Evolutionary conservation across 441 rosid species (phyloP), one percentile per base, ranked within the genome.

Genomic region (Arabidopsis lyrata): DNA sequence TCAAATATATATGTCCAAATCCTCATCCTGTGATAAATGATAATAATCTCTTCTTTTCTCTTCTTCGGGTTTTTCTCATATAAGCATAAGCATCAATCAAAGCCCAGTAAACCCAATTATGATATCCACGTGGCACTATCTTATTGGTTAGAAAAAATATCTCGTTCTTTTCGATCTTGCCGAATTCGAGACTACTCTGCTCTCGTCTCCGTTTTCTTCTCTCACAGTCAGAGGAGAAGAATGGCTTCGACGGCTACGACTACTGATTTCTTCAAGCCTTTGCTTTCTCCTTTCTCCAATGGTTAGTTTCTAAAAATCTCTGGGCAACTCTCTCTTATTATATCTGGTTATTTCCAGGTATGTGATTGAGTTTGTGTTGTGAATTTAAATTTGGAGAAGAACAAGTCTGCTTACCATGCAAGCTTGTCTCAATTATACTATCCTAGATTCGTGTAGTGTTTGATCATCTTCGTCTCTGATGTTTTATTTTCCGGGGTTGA

Each of bases 171-270:
- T 53, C 24, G 14, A 27, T 57, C 66, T 57, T 3, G 12, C 50
- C 53, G 10, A 61, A 38, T 4, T 47, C 57, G 41, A 18, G n/a
- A 8, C 2, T 7, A 6, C 22, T 32, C 53, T 27, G 7, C 42
- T 57, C 29, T 48, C 34, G 0, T 44, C 65, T 53, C 57, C 5
- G 8, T n/a, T 66, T 48, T 52, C 15, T 14, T 8, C 13, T 2
- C 16, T 39, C 16, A 5, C 10, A 6, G 56, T 39, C 16, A 5
- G 7, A 6, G 56, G 73, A 48, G 38, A 54, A 54, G 5, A 55
- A 86, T 83, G 93, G 87, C 87, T 29, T 83, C 92, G 47, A 80
- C 80, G 92, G 83, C 86, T 18, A 80, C 90, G 41, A 78, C 68
- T 58, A 60, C 68, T 44, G 84, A 68, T 53, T 74, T 80, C 77